These are phyloP conservation scores for Cystobasidiaceae sp. DNA, from an alignment of 1,284 basidiomycete species.

Conservation along the genomic window DNA sequence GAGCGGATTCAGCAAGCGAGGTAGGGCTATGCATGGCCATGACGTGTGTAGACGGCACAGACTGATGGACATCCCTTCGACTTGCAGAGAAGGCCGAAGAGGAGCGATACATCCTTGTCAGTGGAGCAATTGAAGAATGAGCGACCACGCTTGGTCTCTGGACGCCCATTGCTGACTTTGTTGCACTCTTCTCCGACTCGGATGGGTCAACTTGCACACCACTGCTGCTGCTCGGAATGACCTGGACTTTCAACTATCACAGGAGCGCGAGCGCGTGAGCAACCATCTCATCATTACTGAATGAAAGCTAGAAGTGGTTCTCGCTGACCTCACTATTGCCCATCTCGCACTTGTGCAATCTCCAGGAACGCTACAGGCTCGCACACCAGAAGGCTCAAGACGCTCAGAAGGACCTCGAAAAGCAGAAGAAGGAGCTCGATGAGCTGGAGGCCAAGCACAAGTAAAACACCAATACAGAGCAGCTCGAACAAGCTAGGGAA, in stretches of 20 bases:
- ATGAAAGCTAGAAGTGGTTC: neutral
- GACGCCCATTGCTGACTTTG: too few relatives aligned
- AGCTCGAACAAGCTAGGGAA: too few relatives aligned
- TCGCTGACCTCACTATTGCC: neutral
- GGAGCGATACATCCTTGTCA: conserved; percentile 26
- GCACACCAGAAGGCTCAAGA: conserved; percentile 6
- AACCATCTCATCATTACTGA: neutral
- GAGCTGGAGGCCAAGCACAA: conserved; percentile 16
- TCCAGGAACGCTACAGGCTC: too few relatives aligned
- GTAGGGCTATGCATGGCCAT: neutral
- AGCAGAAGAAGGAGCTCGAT: conserved; percentile 27
- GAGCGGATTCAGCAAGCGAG: conserved; percentile 21
- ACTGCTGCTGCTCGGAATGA: neutral
- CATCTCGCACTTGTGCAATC: neutral
- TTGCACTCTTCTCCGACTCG: neutral
- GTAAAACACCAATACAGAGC: too few relatives aligned
- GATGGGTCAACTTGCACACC: neutral
- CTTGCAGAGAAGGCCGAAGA: conserved; percentile 29
- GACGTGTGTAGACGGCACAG: neutral
- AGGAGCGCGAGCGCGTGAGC: conserved; percentile 30
- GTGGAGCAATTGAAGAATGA: neutral
- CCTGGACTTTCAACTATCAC: neutral
- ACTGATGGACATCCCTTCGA: neutral
- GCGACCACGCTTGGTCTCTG: neutral
- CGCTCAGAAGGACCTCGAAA: conserved; percentile 10